A percentile compares a stretch with the other conserved stretches of the same genome.
phyloP scores from a whole-genome alignment of 371 early-diverging fungal species.

The Circinella minor region DNA sequence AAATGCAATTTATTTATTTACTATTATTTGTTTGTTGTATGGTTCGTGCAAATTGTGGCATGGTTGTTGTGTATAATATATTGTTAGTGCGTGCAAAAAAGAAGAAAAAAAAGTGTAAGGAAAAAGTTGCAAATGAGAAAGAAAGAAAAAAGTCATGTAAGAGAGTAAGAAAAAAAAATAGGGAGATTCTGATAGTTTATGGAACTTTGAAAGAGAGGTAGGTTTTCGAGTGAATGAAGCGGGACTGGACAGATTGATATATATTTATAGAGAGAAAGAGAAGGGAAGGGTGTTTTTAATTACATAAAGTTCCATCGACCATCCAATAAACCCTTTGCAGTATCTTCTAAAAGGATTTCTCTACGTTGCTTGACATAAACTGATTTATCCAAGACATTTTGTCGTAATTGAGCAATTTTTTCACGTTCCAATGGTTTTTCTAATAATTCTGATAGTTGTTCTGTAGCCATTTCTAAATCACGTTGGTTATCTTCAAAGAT shows the following conservation, averaged over 20 bases:
- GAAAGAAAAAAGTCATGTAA: no score
- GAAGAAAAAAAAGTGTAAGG: no score
- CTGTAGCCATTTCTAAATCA: conserved; percentile 95
- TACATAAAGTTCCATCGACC: conserved; percentile 67
- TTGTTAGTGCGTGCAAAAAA: no score
- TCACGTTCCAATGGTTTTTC: conserved; percentile 82
- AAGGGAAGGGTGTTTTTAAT: conserved; percentile 17
- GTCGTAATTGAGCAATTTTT: conserved; percentile 76
- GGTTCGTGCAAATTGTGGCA: no score
- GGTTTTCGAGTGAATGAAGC: no score
- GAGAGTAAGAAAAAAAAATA: neutral
- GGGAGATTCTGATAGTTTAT: neutral
- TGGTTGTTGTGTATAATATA: no score
- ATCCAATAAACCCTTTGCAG: conserved; percentile 77
- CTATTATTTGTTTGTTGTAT: no score
- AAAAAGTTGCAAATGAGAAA: no score
- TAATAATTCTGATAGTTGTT: conserved; percentile 85
- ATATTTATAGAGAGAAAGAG: neutral
- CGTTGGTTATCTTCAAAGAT: conserved; percentile 97
- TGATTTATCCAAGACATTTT: conserved; percentile 82
- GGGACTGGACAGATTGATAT: no score
- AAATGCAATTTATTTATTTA: no score
- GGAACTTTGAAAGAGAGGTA: no score
- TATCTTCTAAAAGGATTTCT: conserved; percentile 81
- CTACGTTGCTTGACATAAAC: conserved; percentile 77